Conservation (phyloP, 139 green algal species). For the Chlorella ohadii region DNA sequence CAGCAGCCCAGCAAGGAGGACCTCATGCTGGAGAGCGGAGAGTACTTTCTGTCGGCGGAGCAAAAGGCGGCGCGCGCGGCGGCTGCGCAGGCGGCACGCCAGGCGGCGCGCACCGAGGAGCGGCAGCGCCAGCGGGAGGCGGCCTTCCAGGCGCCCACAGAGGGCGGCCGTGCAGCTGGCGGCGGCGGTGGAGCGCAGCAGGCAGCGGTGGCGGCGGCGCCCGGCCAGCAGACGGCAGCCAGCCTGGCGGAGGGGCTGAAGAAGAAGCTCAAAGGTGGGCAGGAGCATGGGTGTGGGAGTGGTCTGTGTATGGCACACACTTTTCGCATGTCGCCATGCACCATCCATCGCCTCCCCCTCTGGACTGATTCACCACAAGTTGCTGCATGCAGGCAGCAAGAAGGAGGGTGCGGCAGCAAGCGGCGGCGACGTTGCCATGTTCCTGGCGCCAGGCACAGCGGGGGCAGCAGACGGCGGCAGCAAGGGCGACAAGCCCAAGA, state of each 20-base stretch:
- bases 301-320: no score
- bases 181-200: conserved; percentile 7
- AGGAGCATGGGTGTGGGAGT: background rate
- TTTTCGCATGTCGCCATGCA: no score
- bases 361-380: no score
- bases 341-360: no score
- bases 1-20: conserved; percentile 91
- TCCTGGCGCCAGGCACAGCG: conserved; percentile 11
- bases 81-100: conserved; percentile 54
- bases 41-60: conserved; percentile 94
- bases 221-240: conserved; percentile 6
- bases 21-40: conserved; percentile 92
- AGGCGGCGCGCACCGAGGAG: conserved; percentile 54
- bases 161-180: conserved; percentile 28
- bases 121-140: conserved; percentile 76
- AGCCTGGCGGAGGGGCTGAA: conserved; percentile 61
- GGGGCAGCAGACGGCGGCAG: background rate
- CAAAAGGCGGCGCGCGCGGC: conserved; percentile 68
- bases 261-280: conserved; percentile 52
- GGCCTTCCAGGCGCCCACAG: conserved; percentile 87
- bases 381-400: conserved; percentile 9
- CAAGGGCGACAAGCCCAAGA: conserved; percentile 10
- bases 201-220: conserved; percentile 12
- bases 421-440: background rate
- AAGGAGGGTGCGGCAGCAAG: background rate